These are phyloP conservation scores for Parathielavia appendiculata DNA, from an alignment of 495 filamentous ascomycete species.

Conservation along the genomic window DNA sequence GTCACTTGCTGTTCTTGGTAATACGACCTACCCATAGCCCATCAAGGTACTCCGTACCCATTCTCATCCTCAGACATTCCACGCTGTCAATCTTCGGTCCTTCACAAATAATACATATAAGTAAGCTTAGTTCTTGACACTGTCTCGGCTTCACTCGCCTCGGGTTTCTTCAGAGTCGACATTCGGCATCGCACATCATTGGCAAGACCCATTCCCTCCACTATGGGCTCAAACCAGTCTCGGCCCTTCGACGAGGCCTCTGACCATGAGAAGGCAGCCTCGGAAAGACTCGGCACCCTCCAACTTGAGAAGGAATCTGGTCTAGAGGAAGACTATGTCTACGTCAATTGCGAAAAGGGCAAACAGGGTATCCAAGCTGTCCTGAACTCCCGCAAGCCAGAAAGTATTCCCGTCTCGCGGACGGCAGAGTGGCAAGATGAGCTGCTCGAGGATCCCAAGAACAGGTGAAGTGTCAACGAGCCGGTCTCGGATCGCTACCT, in stretches of 20 bases:
- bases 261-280: constrained; percentile 39
- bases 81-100: too few species aligned
- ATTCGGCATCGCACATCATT: too few species aligned
- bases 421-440: constrained; percentile 55
- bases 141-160: too few species aligned
- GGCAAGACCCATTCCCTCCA: constrained; percentile 4
- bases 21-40: too few species aligned
- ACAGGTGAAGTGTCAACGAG: constrained; percentile 35
- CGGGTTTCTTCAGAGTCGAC: too few species aligned
- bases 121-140: too few species aligned
- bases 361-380: constrained; percentile 12
- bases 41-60: too few species aligned
- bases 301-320: constrained; percentile 29
- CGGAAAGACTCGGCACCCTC: constrained; percentile 39
- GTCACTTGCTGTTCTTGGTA: too few species aligned
- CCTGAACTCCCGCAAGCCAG: constrained; percentile 28
- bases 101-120: too few species aligned
- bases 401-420: constrained; percentile 29
- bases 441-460: constrained; percentile 60
- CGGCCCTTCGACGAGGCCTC: constrained; percentile 27
- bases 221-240: constrained; percentile 49
- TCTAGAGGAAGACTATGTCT: constrained; percentile 46
- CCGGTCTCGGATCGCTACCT: not conserved
- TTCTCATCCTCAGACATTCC: too few species aligned
- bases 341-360: constrained; percentile 27